Conservation (phyloP, 768 basidiomycete species). For the Arthromyces matolae region DNA sequence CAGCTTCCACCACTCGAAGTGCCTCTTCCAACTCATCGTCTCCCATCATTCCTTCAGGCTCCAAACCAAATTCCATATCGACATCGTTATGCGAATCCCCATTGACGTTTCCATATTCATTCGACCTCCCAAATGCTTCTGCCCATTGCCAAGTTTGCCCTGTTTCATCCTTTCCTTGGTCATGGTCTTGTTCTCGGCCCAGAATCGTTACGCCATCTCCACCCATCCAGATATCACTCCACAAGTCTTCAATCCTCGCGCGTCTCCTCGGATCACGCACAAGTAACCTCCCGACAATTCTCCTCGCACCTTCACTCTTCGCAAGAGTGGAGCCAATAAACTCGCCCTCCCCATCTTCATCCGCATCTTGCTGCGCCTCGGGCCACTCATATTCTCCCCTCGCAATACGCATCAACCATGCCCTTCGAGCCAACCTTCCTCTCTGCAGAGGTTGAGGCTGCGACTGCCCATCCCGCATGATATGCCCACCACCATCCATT, state of each 20-base stretch:
- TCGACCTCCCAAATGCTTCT: no score
- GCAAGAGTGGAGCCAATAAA: slow-evolving; percentile 35
- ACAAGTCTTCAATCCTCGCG: slow-evolving; percentile 58
- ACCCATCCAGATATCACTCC: slow-evolving; percentile 53
- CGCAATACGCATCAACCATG: slow-evolving; percentile 76
- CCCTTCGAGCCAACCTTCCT: slow-evolving; percentile 38
- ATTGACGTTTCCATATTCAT: no score
- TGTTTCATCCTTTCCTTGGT: no score
- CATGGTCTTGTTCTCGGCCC: no score
- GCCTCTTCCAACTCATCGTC: slow-evolving; percentile 15
- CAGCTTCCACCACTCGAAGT: slow-evolving; percentile 14
- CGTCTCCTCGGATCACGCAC: slow-evolving; percentile 67
- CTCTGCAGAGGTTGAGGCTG: slow-evolving; percentile 22
- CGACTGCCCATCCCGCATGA: slow-evolving; percentile 37
- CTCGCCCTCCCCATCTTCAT: slow-evolving; percentile 23
- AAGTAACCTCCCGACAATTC: slow-evolving; percentile 58
- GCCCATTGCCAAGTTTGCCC: no score
- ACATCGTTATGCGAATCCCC: slow-evolving; percentile 7
- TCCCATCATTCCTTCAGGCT: slow-evolving; percentile 8
- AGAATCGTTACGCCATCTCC: slow-evolving; percentile 16
- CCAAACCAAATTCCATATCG: slow-evolving; percentile 11
- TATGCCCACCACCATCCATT: slow-evolving; percentile 26
- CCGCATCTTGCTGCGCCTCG: slow-evolving; percentile 9
- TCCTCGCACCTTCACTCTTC: slow-evolving; percentile 42
- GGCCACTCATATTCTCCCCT: slow-evolving; percentile 80